phyloP scores from a whole-genome alignment of 805 yeast genomes.

The Henningerozyma blattae region DNA sequence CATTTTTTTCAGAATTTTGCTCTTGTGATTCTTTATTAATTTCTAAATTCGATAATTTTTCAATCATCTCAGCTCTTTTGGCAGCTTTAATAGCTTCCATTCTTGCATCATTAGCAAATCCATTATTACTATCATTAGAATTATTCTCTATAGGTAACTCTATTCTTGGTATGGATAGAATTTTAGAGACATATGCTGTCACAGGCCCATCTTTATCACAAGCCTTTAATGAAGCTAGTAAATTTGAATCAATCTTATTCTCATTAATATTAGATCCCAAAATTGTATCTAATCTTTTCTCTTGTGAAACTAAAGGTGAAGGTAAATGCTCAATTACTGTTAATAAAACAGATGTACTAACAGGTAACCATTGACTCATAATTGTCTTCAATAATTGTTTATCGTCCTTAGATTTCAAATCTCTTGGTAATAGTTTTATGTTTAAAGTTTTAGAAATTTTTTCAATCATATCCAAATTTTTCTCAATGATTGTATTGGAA shows the following conservation, averaged over 20 bases:
- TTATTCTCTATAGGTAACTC: constrained; percentile 56
- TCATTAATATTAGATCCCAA: constrained; percentile 34
- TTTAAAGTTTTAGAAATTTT: constrained; percentile 64
- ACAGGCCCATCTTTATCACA: constrained; percentile 62
- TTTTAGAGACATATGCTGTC: constrained; percentile 78
- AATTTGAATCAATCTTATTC: constrained; percentile 33
- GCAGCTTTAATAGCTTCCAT: constrained; percentile 60
- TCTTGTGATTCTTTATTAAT: constrained; percentile 4
- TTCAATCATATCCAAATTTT: constrained; percentile 57
- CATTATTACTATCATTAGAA: constrained; percentile 37
- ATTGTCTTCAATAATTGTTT: constrained; percentile 49
- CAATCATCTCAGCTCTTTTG: constrained; percentile 33
- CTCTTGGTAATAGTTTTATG: constrained; percentile 61
- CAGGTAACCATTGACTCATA: constrained; percentile 90
- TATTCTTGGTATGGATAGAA: constrained; percentile 70
- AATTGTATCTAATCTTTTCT: constrained; percentile 53
- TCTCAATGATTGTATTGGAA: constrained; percentile 50
- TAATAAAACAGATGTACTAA: constrained; percentile 72
- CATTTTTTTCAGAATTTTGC: constrained; percentile 5
- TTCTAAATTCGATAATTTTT: constrained; percentile 13
- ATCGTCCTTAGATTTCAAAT: constrained; percentile 66
- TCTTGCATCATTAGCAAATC: constrained; percentile 52
- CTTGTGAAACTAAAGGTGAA: constrained; percentile 70
- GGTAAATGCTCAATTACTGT: constrained; percentile 80
- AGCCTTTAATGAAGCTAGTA: constrained; percentile 43